phyloP scores from a whole-genome alignment of 257 asterid species.

The Ocimum tenuiflorum region DNA sequence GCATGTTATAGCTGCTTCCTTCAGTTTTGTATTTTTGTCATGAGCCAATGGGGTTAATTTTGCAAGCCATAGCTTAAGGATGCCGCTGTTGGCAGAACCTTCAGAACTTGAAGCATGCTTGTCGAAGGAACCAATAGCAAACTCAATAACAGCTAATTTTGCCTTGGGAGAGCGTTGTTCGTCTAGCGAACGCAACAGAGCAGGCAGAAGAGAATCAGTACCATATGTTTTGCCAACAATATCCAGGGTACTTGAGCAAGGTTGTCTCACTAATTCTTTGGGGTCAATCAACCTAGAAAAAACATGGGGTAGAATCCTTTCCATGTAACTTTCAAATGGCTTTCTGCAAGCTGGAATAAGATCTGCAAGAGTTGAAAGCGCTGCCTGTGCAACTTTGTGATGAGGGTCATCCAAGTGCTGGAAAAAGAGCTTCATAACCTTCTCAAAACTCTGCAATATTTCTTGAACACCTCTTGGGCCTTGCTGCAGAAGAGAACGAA shows the following conservation, averaged over 20 bases:
- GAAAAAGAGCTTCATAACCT: constrained; percentile 94
- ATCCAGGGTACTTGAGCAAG: constrained; percentile 88
- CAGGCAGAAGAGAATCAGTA: constrained; percentile 85
- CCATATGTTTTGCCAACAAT: constrained; percentile 89
- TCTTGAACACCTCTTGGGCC: constrained; percentile 95
- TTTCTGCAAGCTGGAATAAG: constrained; percentile 92
- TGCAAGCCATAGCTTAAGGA: constrained; percentile 93
- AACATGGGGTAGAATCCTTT: constrained; percentile 94
- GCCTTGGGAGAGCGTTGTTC: constrained; percentile 99
- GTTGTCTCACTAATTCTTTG: constrained; percentile 90
- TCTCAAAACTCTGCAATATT: constrained; percentile 90
- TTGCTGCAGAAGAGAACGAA: constrained; percentile 72
- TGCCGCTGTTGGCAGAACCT: constrained; percentile 78
- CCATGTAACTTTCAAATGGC: constrained; percentile 96
- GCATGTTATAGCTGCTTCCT: constrained; percentile 88
- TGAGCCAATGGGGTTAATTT: constrained; percentile 77
- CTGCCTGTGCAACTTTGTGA: constrained; percentile 99
- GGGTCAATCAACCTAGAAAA: constrained; percentile 97
- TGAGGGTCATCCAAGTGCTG: constrained; percentile 99
- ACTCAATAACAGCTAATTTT: constrained; percentile 91
- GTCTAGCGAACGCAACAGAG: constrained; percentile 89
- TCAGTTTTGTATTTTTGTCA: constrained; percentile 89
- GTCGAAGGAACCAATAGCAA: constrained; percentile 84
- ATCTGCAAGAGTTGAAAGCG: constrained; percentile 92
- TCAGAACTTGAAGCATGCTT: constrained; percentile 71